These are phyloP conservation scores for Thinopyrum elongatum DNA, from an alignment of 176 grass and related monocot genomes.

Conservation along the genomic window DNA sequence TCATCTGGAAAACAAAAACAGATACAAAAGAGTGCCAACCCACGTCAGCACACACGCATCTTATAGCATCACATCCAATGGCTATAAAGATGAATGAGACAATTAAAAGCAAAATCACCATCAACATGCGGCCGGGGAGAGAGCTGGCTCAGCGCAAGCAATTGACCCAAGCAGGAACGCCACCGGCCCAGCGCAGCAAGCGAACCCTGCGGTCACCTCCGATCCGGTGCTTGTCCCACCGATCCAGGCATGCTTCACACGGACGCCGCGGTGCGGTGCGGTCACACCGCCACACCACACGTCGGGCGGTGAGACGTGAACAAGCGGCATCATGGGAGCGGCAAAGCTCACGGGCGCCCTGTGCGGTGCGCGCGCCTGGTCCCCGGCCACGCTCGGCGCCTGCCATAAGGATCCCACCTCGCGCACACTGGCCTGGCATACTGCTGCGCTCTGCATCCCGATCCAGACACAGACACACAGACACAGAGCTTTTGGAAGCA, in stretches of 20 bases:
- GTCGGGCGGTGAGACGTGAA: conserved; percentile 36
- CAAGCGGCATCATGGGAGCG: not conserved
- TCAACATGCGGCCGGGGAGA: too few species aligned
- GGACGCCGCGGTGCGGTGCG: not conserved
- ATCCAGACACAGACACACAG: not conserved
- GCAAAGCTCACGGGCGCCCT: conserved; percentile 28
- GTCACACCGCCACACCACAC: not conserved
- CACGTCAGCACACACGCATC: too few species aligned
- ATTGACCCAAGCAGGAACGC: not conserved
- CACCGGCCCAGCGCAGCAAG: too few species aligned
- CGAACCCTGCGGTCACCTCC: not conserved
- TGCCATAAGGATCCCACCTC: conserved; percentile 31
- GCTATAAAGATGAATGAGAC: too few species aligned
- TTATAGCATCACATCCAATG: too few species aligned
- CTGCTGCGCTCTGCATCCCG: not conserved
- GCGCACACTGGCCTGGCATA: not conserved
- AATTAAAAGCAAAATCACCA: not conserved
- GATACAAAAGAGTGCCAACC: too few species aligned
- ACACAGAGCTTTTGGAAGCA: not conserved
- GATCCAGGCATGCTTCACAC: conserved; percentile 6
- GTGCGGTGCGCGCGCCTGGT: not conserved
- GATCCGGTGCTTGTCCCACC: not conserved
- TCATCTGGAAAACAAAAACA: too few species aligned
- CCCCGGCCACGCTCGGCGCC: not conserved
- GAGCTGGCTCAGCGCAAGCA: not conserved